Evolutionary conservation across 1,284 basidiomycete species (phyloP).

Genomic region (Veloporphyrellus conicus): DNA sequence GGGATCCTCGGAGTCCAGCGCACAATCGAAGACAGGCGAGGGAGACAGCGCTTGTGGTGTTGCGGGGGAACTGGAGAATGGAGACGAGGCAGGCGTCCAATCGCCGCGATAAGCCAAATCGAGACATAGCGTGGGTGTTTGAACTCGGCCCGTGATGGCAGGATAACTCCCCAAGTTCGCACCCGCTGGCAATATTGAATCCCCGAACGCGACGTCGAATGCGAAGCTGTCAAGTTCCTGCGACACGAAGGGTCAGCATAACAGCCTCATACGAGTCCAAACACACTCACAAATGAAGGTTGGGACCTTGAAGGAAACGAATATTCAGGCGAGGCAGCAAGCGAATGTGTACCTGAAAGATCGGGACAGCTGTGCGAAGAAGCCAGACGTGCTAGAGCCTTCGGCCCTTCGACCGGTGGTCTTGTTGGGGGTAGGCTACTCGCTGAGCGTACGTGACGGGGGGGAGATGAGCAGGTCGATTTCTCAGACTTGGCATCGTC

Average conservation of each 20-base stretch:
- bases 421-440: conserved; percentile 27
- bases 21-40: conserved; percentile 22
- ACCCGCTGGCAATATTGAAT: conserved; percentile 25
- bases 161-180: conserved; percentile 23
- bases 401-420: conserved; percentile 3
- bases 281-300: conserved; percentile 47
- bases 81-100: conserved; percentile 32
- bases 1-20: conserved; percentile 23
- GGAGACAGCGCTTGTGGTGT: conserved; percentile 30
- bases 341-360: conserved; percentile 25
- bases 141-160: conserved; percentile 18
- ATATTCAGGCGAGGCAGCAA: conserved; percentile 27
- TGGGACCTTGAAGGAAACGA: conserved; percentile 37
- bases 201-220: conserved; percentile 27
- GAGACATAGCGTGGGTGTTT: conserved; percentile 28
- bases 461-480: conserved; percentile 1
- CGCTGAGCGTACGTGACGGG: conserved; percentile 21
- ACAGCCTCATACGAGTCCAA: background rate
- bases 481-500: conserved; percentile 18
- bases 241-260: conserved; percentile 4
- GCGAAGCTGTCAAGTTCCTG: conserved; percentile 30
- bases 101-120: conserved; percentile 24
- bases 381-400: conserved; percentile 7
- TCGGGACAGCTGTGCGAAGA: conserved; percentile 29
- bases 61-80: conserved; percentile 28